Evolutionary conservation across 2,329 filamentous ascomycete species (phyloP), one percentile per base, ranked within the genome.

Genomic region (Alternaria angustiovoidea): DNA sequence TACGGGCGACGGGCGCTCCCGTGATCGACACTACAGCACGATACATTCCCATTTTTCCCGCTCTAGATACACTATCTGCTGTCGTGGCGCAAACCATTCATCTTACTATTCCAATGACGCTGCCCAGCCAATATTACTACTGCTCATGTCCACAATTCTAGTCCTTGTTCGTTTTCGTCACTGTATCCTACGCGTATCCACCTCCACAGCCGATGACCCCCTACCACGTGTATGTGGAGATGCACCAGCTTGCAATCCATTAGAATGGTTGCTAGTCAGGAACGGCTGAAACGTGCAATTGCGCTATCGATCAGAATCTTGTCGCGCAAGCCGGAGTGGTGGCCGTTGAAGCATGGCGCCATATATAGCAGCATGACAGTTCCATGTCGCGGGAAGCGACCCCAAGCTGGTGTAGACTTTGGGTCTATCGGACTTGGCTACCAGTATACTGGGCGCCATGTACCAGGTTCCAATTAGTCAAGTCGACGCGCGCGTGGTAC

Each of bases 1-100:
- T 58, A 58, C 55, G 20, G 60, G 51, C 56, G 55, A 57, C 63
- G 61, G 61, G 61, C 59, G 57, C 57, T 65, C 63, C 65, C 65
- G 61, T 62, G 63, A 67, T 67, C 63, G 62, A 46, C 65, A 49
- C 36, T 57, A 30, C 54, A 61, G 46, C 42, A 41, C 8, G 26
- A 51, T 43, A 14, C 14, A 36, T 41, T 38, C 49, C 30, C 56
- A 36, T 22, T 36, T 38, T 49, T 24, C 32, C 46, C 26, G 46
- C 46, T 49, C n/a, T 5, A 26, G 28, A 54, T 44, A 14, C 51
- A 26, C 22, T 34, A 41, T 36, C 34, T 14, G 28, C 28, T 30
- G 11, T 30, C 9, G 28, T 49, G 20, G 30, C 34, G 46, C 32
- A 16, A 36, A 49, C 42, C 32, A 20, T 24, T 48, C 44, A 20